Evolutionary conservation across 202 grass and related monocot genomes (phyloP), one percentile per base, ranked within the genome.

Genomic region (Carex sylvatica): DNA sequence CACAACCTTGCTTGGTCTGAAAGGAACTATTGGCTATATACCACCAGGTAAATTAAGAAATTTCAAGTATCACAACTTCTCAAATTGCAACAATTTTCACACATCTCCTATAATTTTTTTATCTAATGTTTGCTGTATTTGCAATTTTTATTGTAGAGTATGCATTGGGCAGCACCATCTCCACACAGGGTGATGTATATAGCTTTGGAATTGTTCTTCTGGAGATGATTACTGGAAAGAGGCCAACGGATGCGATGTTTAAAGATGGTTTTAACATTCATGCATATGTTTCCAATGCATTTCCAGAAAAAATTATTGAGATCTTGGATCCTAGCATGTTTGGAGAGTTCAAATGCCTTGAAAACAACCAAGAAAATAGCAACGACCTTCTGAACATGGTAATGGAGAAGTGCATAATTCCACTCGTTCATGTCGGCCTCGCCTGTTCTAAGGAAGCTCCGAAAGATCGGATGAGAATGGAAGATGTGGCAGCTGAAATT

Each of bases 11-110:
- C 9, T 58, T 24, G 74, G 74, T 33, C 62, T 80, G 36, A 80
- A 55, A 58, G 74, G 83, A 56, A 56, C 83, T 9, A 79, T 85
- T 65, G 83, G 83, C 31, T 85, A 85, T 13, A 44, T 71, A 40
- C 19, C 75, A 67, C 75, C 84, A 61, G 75, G 84, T 85, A 44
- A 51, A 67, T 6, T 60, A 60, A 52, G 49, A 3, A 13, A 52
- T 10, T 23, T 60, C 56, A 60, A 6, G n/a, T 8, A 60, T 60
- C n/a, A 60, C n/a, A 20, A 60, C 0, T 60, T 60, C 19, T 60
- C 19, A 60, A 60, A 60, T 20, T 55, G 53, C 40, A 44, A 44
- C 40, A 44, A 44, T 44, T 44, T 44, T 44, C 1, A 44, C 40
- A 44, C 40, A 7, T 42, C 7, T 42, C 36, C 4, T 42, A 42